These are phyloP conservation scores for Blastocystis sp. DNA, from an alignment of 352 stramenopile genomes.

Conservation along the genomic window DNA sequence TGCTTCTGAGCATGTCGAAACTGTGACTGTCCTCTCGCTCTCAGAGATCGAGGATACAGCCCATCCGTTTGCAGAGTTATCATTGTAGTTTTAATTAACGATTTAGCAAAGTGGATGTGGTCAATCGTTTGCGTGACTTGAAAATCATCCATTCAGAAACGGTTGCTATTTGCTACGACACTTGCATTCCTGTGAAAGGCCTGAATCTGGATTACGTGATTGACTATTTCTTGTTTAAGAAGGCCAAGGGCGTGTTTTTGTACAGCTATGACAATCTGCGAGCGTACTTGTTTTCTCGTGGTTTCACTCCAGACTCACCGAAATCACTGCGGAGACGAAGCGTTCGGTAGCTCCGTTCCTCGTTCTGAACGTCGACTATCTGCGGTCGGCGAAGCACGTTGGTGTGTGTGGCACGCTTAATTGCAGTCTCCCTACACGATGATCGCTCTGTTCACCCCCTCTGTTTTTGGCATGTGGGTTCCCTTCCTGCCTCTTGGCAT, in stretches of 20 bases:
- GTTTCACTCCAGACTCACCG: neutral
- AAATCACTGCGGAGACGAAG: neutral
- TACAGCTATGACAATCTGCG: neutral
- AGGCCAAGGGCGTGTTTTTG: conserved; percentile 7
- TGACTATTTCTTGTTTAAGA: conserved; percentile 13
- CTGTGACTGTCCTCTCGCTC: neutral
- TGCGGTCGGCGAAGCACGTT: neutral
- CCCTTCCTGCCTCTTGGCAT: conserved; percentile 20
- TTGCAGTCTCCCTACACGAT: neutral
- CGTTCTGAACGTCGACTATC: neutral
- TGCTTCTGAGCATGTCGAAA: neutral
- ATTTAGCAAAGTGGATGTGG: neutral
- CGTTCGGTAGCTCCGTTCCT: neutral
- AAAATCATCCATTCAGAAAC: neutral
- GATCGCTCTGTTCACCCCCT: neutral
- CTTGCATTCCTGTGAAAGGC: conserved; percentile 19
- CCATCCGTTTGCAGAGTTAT: neutral
- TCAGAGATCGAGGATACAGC: neutral
- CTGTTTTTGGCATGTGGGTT: conserved; percentile 13
- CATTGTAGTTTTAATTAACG: neutral
- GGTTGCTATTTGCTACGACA: neutral
- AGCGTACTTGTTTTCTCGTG: neutral
- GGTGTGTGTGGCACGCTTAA: neutral
- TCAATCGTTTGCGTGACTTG: neutral
- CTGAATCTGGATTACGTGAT: neutral